Evolutionary conservation across 352 stramenopile genomes (phyloP).

Genomic region (Aphanomyces stellatus): DNA sequence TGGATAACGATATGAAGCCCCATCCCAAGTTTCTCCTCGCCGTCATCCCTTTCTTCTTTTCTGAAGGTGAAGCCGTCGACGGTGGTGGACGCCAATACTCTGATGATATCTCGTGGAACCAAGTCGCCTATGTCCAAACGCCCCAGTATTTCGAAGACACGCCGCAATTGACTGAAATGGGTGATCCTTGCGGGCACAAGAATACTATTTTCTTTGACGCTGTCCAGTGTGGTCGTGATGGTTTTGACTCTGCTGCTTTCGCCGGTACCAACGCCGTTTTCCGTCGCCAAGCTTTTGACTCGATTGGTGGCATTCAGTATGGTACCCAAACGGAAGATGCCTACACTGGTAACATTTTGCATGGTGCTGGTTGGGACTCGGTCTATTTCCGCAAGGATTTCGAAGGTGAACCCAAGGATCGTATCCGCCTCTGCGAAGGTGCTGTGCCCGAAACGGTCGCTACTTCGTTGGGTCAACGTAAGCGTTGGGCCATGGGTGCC

Average conservation of each 20-base stretch:
- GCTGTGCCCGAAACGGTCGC: constrained; percentile 18
- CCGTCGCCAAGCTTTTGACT: constrained; percentile 23
- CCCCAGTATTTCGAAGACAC: constrained; percentile 21
- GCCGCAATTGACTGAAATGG: constrained; percentile 21
- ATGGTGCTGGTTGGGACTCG: constrained; percentile 20
- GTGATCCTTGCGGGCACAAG: constrained; percentile 20
- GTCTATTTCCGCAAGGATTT: constrained; percentile 22
- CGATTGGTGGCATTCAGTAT: constrained; percentile 23
- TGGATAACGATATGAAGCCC: constrained; percentile 29
- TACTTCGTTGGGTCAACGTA: constrained; percentile 15
- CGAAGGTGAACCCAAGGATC: constrained; percentile 18
- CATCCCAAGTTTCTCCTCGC: constrained; percentile 18
- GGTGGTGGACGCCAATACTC: constrained; percentile 18
- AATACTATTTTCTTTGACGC: constrained; percentile 22
- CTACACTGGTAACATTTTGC: constrained; percentile 20
- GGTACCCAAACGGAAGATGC: constrained; percentile 26
- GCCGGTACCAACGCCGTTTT: constrained; percentile 26
- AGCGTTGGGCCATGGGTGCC: constrained; percentile 20
- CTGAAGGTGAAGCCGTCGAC: constrained; percentile 17
- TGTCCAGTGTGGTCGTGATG: constrained; percentile 20
- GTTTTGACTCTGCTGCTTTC: constrained; percentile 20
- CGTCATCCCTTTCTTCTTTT: constrained; percentile 20
- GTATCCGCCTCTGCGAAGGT: constrained; percentile 19
- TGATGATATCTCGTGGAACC: constrained; percentile 21
- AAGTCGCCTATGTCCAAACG: constrained; percentile 20